These are phyloP conservation scores for Tuber calosporum DNA, from an alignment of 495 filamentous ascomycete species.

Conservation along the genomic window DNA sequence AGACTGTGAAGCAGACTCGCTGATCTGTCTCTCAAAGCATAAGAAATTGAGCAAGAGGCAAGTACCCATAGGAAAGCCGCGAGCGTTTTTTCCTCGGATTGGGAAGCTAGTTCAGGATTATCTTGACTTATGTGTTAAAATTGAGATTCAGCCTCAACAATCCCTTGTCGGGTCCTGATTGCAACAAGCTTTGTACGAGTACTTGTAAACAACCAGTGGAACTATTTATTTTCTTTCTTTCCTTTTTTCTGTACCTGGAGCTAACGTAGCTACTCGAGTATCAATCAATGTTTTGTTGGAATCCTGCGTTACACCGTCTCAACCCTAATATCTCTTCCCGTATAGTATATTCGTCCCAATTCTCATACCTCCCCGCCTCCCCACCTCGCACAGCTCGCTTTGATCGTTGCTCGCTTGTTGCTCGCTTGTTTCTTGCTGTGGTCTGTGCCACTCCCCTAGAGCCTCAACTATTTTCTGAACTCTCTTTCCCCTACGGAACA, in stretches of 20 bases:
- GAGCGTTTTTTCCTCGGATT: background rate
- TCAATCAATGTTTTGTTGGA: background rate
- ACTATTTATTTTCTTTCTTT: too few species aligned
- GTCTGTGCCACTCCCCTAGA: slow-evolving; percentile 1
- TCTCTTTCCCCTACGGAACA: background rate
- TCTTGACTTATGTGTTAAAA: background rate
- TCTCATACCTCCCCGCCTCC: background rate
- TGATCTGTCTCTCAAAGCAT: background rate
- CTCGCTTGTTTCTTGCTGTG: background rate
- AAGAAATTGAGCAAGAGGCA: background rate
- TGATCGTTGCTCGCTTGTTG: background rate
- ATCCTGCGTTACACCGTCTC: background rate
- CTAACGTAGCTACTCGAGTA: background rate
- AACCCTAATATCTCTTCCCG: background rate
- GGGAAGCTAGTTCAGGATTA: background rate
- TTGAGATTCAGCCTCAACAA: background rate
- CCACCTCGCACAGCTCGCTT: background rate
- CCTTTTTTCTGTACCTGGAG: background rate
- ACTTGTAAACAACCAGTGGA: background rate
- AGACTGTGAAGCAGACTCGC: background rate
- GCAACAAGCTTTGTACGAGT: background rate
- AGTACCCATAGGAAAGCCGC: background rate
- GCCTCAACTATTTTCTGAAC: background rate
- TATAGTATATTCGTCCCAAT: background rate
- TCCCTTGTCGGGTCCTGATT: background rate